A percentile compares a stretch with the other conserved stretches of the same genome.
Conservation (phyloP, 768 basidiomycete genomes). For the Galerina marginata region DNA sequence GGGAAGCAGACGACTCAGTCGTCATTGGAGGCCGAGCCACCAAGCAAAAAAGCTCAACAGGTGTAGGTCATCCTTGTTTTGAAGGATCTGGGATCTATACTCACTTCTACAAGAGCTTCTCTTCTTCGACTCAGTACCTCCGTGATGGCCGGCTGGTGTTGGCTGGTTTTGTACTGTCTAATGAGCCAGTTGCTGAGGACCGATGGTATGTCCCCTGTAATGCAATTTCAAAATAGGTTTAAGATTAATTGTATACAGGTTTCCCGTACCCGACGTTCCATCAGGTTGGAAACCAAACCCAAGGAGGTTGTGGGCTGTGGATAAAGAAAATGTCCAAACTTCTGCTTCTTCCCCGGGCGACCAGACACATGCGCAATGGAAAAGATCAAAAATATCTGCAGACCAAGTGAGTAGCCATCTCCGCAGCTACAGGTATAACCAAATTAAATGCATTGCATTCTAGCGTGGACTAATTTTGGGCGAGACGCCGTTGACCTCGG, state of each 20-base stretch:
- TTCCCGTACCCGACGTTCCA: slow-evolving; percentile 82
- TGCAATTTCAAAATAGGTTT: neutral
- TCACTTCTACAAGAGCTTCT: slow-evolving; percentile 36
- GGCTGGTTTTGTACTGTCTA: slow-evolving; percentile 75
- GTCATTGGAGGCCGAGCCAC: slow-evolving; percentile 41
- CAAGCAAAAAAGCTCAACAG: slow-evolving; percentile 25
- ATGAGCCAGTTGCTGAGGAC: slow-evolving; percentile 71
- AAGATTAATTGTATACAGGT: slow-evolving; percentile 53
- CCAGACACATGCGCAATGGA: slow-evolving; percentile 56
- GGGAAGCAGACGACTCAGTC: slow-evolving; percentile 66
- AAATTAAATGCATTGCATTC: neutral
- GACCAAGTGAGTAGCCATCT: slow-evolving; percentile 63
- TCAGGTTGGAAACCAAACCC: slow-evolving; percentile 88
- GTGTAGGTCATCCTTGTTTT: slow-evolving; percentile 32
- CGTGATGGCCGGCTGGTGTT: slow-evolving; percentile 78
- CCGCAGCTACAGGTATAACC: neutral
- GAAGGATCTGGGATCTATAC: neutral
- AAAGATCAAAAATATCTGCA: slow-evolving; percentile 58
- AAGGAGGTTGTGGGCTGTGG: slow-evolving; percentile 64
- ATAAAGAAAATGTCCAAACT: slow-evolving; percentile 52
- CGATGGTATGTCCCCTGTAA: slow-evolving; percentile 54
- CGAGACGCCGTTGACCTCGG: slow-evolving; percentile 73
- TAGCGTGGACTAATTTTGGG: slow-evolving; percentile 87
- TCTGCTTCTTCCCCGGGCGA: slow-evolving; percentile 24
- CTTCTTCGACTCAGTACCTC: slow-evolving; percentile 49